Conservation (phyloP, 1,284 basidiomycete genomes). For the Malassezia restricta region DNA sequence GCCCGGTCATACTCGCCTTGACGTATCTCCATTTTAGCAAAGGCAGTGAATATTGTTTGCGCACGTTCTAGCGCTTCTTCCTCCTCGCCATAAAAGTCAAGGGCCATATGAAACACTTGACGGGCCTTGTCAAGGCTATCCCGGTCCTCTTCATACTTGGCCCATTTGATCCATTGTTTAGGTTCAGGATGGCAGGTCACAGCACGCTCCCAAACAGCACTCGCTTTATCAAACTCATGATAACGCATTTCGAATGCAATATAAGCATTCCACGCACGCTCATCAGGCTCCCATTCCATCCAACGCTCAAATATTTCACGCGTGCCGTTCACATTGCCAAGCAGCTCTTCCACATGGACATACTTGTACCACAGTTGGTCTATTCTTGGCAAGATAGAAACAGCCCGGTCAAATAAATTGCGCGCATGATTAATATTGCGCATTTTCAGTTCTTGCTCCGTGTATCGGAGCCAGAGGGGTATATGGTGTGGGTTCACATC, state of each 20-base stretch:
- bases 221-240: constrained; percentile 78
- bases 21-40: constrained; percentile 95
- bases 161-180: constrained; percentile 87
- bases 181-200: constrained; percentile 85
- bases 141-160: constrained; percentile 92
- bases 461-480: constrained; percentile 87
- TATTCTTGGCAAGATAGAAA: constrained; percentile 84
- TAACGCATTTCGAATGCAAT: constrained; percentile 93
- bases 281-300: constrained; percentile 99
- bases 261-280: constrained; percentile 97
- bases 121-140: constrained; percentile 66
- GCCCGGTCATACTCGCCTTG: constrained; percentile 93
- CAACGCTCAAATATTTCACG: constrained; percentile 96
- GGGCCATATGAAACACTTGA: constrained; percentile 89
- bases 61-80: constrained; percentile 94
- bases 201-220: constrained; percentile 85
- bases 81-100: constrained; percentile 94
- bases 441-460: constrained; percentile 95
- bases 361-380: constrained; percentile 90
- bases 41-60: constrained; percentile 85
- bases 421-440: constrained; percentile 92
- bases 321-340: constrained; percentile 87
- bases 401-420: constrained; percentile 90
- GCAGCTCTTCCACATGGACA: constrained; percentile 90
- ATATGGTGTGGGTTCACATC: constrained; percentile 82